Percentiles rank a stretch among this genome's conserved stretches.
Conservation (phyloP, 805 yeast genomes). For the Nakazawaea wyomingensis region DNA sequence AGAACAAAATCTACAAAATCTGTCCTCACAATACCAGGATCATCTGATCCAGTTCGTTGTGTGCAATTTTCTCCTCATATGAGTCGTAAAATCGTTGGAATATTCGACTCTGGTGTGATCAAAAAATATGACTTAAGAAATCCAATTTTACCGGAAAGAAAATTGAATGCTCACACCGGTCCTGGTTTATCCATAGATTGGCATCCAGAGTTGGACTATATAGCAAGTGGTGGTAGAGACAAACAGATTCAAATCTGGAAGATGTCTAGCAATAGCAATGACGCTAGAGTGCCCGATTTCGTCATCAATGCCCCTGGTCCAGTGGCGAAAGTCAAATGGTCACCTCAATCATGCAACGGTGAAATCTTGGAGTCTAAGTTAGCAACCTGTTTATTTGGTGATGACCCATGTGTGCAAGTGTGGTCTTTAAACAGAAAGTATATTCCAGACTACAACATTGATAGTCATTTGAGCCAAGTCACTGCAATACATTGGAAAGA, state of each 20-base stretch:
- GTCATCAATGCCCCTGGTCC: constrained; percentile 74
- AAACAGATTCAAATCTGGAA: constrained; percentile 77
- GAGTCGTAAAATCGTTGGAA: constrained; percentile 59
- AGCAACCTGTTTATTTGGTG: constrained; percentile 69
- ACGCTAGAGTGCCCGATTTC: constrained; percentile 53
- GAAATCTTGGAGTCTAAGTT: constrained; percentile 55
- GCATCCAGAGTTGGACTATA: constrained; percentile 78
- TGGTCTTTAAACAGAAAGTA: constrained; percentile 68
- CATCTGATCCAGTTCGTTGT: constrained; percentile 65
- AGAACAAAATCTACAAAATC: constrained; percentile 43
- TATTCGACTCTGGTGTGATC: constrained; percentile 86
- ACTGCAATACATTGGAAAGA: constrained; percentile 56
- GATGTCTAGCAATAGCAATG: constrained; percentile 34
- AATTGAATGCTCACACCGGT: constrained; percentile 84
- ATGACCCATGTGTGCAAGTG: constrained; percentile 63
- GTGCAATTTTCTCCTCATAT: constrained; percentile 51
- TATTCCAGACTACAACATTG: constrained; percentile 57
- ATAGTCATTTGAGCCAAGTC: constrained; percentile 42
- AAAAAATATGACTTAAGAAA: constrained; percentile 81
- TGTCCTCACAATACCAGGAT: constrained; percentile 46
- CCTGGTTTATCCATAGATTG: constrained; percentile 86
- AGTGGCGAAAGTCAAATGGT: constrained; percentile 73
- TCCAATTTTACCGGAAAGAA: constrained; percentile 56
- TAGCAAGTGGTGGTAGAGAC: constrained; percentile 92
- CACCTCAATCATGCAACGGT: constrained; percentile 33